A percentile compares a stretch with the other conserved stretches of the same genome.
These are phyloP conservation scores for Tolypocladium cylindrosporum DNA, from an alignment of 2,329 filamentous ascomycete genomes.

Conservation along the genomic window DNA sequence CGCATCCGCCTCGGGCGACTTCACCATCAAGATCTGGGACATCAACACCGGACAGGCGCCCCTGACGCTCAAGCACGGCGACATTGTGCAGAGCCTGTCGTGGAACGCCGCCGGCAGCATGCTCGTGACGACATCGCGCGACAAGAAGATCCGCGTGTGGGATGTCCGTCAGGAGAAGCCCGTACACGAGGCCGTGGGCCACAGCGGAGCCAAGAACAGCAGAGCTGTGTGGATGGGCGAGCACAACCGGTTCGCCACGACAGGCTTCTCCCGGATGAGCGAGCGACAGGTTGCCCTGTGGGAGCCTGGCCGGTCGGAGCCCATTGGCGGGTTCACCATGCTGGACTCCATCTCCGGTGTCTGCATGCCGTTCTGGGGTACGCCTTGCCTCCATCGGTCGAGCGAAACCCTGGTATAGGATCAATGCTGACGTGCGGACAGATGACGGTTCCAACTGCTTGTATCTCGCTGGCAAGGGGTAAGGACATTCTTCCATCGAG, in stretches of 20 bases:
- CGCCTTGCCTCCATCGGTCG: slow-evolving; percentile 9
- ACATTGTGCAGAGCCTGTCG: slow-evolving; percentile 90
- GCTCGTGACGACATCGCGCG: slow-evolving; percentile 84
- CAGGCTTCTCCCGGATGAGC: slow-evolving; percentile 97
- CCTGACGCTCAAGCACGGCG: slow-evolving; percentile 71
- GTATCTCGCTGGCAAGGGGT: slow-evolving; percentile 96
- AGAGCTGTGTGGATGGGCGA: slow-evolving; percentile 95
- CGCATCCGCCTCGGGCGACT: slow-evolving; percentile 89
- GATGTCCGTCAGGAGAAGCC: slow-evolving; percentile 89
- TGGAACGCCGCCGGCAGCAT: slow-evolving; percentile 87
- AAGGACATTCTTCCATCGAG: slow-evolving; percentile 28
- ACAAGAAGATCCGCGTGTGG: slow-evolving; percentile 98
- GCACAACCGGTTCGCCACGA: slow-evolving; percentile 90
- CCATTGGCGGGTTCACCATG: slow-evolving; percentile 80
- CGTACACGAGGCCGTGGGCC: slow-evolving; percentile 74
- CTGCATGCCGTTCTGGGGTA: slow-evolving; percentile 98
- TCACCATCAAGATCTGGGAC: slow-evolving; percentile 94
- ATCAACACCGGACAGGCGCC: slow-evolving; percentile 66
- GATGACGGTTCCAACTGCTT: slow-evolving; percentile 90
- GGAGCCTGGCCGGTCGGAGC: slow-evolving; percentile 80
- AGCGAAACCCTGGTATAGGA: neutral
- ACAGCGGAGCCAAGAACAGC: slow-evolving; percentile 94
- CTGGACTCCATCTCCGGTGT: slow-evolving; percentile 95
- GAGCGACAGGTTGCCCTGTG: slow-evolving; percentile 92
- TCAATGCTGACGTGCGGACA: slow-evolving; percentile 19